Conservation (phyloP, 164 flowering plant species). For the Tinospora cordifolia region DNA sequence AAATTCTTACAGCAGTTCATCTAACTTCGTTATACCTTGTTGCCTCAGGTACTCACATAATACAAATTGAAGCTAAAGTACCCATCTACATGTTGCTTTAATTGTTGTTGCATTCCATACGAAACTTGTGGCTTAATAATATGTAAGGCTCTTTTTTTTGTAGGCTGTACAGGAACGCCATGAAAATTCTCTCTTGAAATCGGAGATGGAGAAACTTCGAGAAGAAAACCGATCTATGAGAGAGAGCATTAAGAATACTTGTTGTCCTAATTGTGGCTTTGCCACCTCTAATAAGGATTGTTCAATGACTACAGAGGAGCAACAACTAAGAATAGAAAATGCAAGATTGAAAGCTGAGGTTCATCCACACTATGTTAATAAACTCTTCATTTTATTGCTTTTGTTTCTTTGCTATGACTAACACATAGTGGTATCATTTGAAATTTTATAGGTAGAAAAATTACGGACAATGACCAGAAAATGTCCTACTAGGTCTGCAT, state of each 20-base stretch:
- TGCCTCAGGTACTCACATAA: too few relatives aligned
- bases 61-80: too few relatives aligned
- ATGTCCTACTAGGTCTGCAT: conserved; percentile 35
- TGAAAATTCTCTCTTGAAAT: conserved; percentile 79
- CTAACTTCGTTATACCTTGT: too few relatives aligned
- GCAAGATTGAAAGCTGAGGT: conserved; percentile 96
- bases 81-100: not conserved
- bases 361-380: not conserved
- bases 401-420: not conserved
- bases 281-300: conserved; percentile 46
- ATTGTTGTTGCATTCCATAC: not conserved
- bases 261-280: conserved; percentile 82
- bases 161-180: conserved; percentile 99
- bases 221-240: conserved; percentile 77
- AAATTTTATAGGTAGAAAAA: conserved; percentile 52
- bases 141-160: not conserved
- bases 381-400: not conserved
- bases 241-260: conserved; percentile 55
- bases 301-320: conserved; percentile 45
- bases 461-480: conserved; percentile 46
- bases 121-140: not conserved
- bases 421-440: not conserved
- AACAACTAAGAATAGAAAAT: conserved; percentile 77
- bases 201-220: conserved; percentile 80
- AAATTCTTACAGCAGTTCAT: too few relatives aligned